These are phyloP conservation scores for Rosa hybrid DNA, from an alignment of 331 rosid species.

Conservation along the genomic window DNA sequence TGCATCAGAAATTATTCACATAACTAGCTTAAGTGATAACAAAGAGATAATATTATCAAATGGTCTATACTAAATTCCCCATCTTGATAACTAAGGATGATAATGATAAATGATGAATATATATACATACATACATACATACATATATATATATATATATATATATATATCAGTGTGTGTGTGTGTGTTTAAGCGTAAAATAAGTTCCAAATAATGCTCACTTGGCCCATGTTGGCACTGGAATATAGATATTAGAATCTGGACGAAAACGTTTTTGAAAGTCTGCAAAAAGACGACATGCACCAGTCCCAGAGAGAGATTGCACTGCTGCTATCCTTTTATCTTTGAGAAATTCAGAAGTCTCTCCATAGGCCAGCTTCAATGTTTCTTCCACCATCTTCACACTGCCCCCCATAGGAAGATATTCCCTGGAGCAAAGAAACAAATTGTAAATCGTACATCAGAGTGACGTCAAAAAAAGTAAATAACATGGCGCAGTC, in stretches of 20 bases:
- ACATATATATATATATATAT: too few relatives aligned
- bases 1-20: background rate
- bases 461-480: constrained; percentile 3
- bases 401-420: constrained; percentile 90
- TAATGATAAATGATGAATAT: background rate
- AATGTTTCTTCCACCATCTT: constrained; percentile 85
- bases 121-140: too few relatives aligned
- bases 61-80: background rate
- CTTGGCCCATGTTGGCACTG: constrained; percentile 95
- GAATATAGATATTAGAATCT: constrained; percentile 75
- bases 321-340: constrained; percentile 93
- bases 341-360: constrained; percentile 77
- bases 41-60: background rate
- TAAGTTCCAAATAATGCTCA: constrained; percentile 37
- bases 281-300: constrained; percentile 90
- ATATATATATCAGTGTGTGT: too few relatives aligned
- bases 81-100: background rate
- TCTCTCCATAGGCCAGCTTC: constrained; percentile 93
- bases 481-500: background rate
- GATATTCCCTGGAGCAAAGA: constrained; percentile 73
- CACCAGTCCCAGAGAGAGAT: constrained; percentile 96
- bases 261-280: constrained; percentile 92
- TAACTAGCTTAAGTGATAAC: background rate
- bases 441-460: constrained; percentile 13
- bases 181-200: background rate